Conservation (phyloP, 1,284 basidiomycete species). For the Leccinum subrobustum region DNA sequence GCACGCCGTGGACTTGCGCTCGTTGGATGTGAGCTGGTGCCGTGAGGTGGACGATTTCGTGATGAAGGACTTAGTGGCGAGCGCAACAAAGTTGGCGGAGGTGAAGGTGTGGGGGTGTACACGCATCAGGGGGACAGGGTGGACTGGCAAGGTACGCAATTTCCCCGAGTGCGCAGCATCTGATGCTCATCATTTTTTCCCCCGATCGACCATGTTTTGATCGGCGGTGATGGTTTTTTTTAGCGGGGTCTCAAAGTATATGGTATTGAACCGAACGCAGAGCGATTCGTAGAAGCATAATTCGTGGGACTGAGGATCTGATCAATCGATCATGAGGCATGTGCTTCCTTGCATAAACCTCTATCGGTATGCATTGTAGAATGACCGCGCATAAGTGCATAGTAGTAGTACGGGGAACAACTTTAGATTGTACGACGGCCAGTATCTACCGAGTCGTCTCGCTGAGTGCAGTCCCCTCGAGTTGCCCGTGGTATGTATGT, state of each 20-base stretch:
- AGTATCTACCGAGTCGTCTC: background rate
- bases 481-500: background rate
- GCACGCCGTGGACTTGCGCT: conserved; percentile 48
- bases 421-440: background rate
- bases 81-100: conserved; percentile 51
- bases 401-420: background rate
- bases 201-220: background rate
- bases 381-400: background rate
- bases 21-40: conserved; percentile 87
- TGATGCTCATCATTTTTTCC: background rate
- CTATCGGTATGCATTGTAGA: background rate
- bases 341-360: background rate
- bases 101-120: conserved; percentile 76
- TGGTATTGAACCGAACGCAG: conserved; percentile 42
- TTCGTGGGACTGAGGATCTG: background rate
- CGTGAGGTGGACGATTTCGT: conserved; percentile 83
- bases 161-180: background rate
- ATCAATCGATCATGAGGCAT: background rate
- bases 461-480: background rate
- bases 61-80: conserved; percentile 48
- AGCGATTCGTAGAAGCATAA: conserved; percentile 5
- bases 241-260: conserved; percentile 46
- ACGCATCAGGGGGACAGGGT: conserved; percentile 53
- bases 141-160: conserved; percentile 44
- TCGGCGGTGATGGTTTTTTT: conserved; percentile 1